phyloP scores from a whole-genome alignment of 1,284 basidiomycete species.

The Trametes sp. region DNA sequence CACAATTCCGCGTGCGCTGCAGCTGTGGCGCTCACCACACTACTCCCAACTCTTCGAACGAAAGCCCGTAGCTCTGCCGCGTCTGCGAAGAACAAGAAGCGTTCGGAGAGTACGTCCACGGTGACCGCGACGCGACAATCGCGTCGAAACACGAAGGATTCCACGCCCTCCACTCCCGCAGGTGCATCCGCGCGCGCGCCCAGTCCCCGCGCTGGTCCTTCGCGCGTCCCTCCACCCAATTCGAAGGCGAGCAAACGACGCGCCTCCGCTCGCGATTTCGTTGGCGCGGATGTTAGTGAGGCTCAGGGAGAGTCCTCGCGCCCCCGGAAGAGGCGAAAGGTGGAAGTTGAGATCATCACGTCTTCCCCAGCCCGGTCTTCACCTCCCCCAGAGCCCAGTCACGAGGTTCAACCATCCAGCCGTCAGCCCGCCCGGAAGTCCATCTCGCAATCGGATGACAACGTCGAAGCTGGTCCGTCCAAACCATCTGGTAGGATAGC shows the following conservation, averaged over 20 bases:
- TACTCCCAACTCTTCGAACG: neutral
- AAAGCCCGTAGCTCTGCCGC: conserved; percentile 10
- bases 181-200: neutral
- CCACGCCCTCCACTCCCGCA: conserved; percentile 4
- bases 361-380: neutral
- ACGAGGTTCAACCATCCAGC: neutral
- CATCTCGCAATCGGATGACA: too few species aligned
- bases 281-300: neutral
- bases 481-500: neutral
- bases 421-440: too few species aligned
- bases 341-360: conserved; percentile 22
- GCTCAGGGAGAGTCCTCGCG: neutral
- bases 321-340: conserved; percentile 27
- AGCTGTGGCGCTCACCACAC: conserved; percentile 20
- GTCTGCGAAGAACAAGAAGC: conserved; percentile 12
- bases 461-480: conserved; percentile 11
- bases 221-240: neutral
- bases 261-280: neutral
- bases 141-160: conserved; percentile 8
- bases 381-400: neutral
- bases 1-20: conserved; percentile 10
- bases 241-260: conserved; percentile 12
- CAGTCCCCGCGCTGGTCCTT: conserved; percentile 4
- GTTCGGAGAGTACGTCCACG: conserved; percentile 13
- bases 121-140: conserved; percentile 22